These are phyloP conservation scores for Annulohypoxylon stygium DNA, from an alignment of 495 filamentous ascomycete genomes.

Conservation along the genomic window DNA sequence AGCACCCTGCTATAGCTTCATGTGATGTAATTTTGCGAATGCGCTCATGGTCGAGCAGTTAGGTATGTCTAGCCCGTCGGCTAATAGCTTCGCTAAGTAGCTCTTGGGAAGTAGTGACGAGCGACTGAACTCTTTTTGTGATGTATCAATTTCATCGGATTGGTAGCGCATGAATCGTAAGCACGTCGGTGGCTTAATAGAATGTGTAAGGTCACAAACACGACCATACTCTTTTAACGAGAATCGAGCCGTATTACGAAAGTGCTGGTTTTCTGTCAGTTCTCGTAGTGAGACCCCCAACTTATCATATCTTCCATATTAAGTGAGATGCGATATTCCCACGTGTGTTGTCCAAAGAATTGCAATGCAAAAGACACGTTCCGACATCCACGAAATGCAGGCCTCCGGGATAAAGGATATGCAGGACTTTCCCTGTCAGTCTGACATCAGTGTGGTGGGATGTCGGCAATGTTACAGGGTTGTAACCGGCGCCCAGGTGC, in stretches of 20 bases:
- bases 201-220: constrained; percentile 32
- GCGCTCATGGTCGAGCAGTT: not conserved
- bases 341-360: constrained; percentile 19
- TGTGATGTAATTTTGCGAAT: not conserved
- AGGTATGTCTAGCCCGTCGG: not conserved
- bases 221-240: constrained; percentile 1
- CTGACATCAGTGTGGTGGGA: constrained; percentile 44
- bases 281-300: not conserved
- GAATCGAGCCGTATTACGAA: constrained; percentile 19
- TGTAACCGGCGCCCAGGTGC: constrained; percentile 27
- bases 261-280: not conserved
- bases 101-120: not conserved
- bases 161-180: constrained; percentile 34
- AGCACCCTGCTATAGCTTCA: not conserved
- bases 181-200: constrained; percentile 21
- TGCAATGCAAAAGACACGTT: constrained; percentile 26
- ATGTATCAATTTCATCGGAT: constrained; percentile 22
- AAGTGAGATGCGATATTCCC: constrained; percentile 21
- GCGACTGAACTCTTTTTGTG: constrained; percentile 1
- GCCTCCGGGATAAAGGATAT: constrained; percentile 36
- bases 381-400: constrained; percentile 36
- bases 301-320: constrained; percentile 23
- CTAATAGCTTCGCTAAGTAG: no score
- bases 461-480: constrained; percentile 40
- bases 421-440: constrained; percentile 33